A percentile compares a stretch with the other conserved stretches of the same genome.
Evolutionary conservation across 805 yeast genomes (phyloP).

Genomic region (Myxozyma neglecta): DNA sequence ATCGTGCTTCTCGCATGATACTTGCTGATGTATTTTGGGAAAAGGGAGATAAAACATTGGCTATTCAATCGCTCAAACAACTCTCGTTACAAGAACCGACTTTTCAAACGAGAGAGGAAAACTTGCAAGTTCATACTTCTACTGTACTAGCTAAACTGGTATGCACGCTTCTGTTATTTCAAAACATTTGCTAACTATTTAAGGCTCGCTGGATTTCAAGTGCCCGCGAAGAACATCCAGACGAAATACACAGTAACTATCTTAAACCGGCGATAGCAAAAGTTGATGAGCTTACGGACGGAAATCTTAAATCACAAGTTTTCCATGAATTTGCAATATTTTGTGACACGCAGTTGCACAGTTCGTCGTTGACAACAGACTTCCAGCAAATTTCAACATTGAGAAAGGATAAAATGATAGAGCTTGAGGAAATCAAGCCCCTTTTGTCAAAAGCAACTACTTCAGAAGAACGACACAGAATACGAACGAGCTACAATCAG

Average conservation of each 20-base stretch:
- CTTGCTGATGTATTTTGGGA: slow-evolving; percentile 67
- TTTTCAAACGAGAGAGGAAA: background rate
- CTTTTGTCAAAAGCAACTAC: slow-evolving; percentile 48
- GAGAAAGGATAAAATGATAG: slow-evolving; percentile 15
- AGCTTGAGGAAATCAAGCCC: slow-evolving; percentile 49
- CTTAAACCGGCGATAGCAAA: slow-evolving; percentile 49
- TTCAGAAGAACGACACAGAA: slow-evolving; percentile 55
- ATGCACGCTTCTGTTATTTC: background rate
- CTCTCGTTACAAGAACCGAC: slow-evolving; percentile 11
- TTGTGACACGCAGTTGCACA: slow-evolving; percentile 64
- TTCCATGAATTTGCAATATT: slow-evolving; percentile 67
- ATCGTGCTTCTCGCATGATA: slow-evolving; percentile 45
- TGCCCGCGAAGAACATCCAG: slow-evolving; percentile 67
- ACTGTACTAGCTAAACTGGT: slow-evolving; percentile 22
- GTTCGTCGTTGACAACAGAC: slow-evolving; percentile 47
- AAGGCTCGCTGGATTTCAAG: slow-evolving; percentile 65
- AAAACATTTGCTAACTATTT: background rate
- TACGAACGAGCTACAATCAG: slow-evolving; percentile 38
- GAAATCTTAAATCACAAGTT: slow-evolving; percentile 44
- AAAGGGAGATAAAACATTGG: slow-evolving; percentile 54
- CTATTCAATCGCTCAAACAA: slow-evolving; percentile 55
- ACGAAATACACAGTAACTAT: slow-evolving; percentile 56
- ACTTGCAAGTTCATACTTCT: slow-evolving; percentile 12
- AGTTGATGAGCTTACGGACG: slow-evolving; percentile 34
- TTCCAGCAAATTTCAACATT: slow-evolving; percentile 46